Evolutionary conservation across 805 yeast genomes (phyloP).

Genomic region (Danielia reshetovae): DNA sequence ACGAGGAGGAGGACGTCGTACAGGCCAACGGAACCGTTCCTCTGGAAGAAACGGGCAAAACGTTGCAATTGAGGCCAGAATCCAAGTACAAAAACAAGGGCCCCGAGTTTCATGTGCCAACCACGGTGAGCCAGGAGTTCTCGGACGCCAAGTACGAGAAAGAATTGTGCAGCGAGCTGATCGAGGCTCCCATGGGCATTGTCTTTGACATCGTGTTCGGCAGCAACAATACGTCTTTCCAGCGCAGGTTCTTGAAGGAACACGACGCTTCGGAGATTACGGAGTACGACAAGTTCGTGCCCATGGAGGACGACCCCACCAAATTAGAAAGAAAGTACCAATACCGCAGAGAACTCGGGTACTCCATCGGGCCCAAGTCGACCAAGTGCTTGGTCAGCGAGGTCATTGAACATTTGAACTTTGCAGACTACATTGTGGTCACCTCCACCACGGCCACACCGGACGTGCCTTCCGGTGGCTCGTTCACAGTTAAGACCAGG

Average conservation of each 20-base stretch:
- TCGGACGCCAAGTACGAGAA: constrained; percentile 41
- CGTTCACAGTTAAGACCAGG: constrained; percentile 72
- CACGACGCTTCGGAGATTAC: constrained; percentile 64
- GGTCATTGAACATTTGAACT: constrained; percentile 49
- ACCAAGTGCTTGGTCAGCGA: constrained; percentile 65
- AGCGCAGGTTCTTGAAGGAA: constrained; percentile 44
- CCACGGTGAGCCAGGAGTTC: constrained; percentile 16
- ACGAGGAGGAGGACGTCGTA: background rate
- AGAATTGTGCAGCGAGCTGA: constrained; percentile 48
- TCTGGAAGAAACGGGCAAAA: constrained; percentile 30
- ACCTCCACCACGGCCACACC: constrained; percentile 65
- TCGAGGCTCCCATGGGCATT: constrained; percentile 64
- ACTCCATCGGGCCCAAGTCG: constrained; percentile 74
- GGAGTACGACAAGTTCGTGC: constrained; percentile 19
- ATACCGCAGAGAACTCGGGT: constrained; percentile 61
- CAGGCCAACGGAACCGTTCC: constrained; percentile 14
- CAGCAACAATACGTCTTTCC: constrained; percentile 41
- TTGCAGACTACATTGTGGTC: constrained; percentile 44
- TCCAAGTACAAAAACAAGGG: constrained; percentile 35
- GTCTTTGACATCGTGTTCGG: constrained; percentile 63
- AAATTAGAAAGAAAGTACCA: constrained; percentile 45
- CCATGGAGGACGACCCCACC: constrained; percentile 27
- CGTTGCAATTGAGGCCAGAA: constrained; percentile 32
- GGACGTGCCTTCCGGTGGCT: constrained; percentile 82
- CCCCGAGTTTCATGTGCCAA: constrained; percentile 48